Percentiles rank a stretch among this genome's conserved stretches.
These are phyloP conservation scores for Kentomonas sorsogonicus DNA, from an alignment of 208 protist genomes.

Conservation along the genomic window DNA sequence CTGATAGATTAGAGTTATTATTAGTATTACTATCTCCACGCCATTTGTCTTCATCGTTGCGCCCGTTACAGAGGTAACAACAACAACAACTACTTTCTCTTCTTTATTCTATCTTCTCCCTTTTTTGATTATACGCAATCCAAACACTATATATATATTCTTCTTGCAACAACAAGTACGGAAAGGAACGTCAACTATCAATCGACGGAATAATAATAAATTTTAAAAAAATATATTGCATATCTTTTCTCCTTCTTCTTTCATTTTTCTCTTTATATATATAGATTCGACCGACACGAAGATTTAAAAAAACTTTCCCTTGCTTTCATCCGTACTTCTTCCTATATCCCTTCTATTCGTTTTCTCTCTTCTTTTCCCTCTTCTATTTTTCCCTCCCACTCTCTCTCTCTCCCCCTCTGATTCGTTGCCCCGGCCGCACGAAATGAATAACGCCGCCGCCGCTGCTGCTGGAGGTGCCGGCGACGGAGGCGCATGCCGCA, in stretches of 20 bases:
- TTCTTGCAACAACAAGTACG: too few relatives aligned
- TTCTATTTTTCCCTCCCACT: slow-evolving; percentile 4
- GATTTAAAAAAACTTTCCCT: not conserved
- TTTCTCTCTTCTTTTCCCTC: slow-evolving; percentile 15
- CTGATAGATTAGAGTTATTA: too few relatives aligned
- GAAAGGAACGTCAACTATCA: too few relatives aligned
- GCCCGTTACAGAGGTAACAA: not conserved
- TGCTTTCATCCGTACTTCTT: not conserved
- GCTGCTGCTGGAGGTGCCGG: too few relatives aligned
- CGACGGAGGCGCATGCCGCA: too few relatives aligned
- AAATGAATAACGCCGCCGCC: too few relatives aligned
- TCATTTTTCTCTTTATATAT: not conserved
- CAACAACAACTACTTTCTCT: not conserved
- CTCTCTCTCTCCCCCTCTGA: not conserved
- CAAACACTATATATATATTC: not conserved
- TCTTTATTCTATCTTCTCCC: slow-evolving; percentile 2
- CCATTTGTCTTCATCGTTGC: not conserved
- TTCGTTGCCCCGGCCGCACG: too few relatives aligned
- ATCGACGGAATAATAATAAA: too few relatives aligned
- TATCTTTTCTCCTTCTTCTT: too few relatives aligned
- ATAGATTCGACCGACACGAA: not conserved
- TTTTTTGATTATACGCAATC: slow-evolving; percentile 4
- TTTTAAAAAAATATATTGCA: too few relatives aligned
- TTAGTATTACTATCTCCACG: not conserved
- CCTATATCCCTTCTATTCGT: not conserved